Evolutionary conservation across 768 basidiomycete species (phyloP), one percentile per base, ranked within the genome.

Genomic region (Auriculariales sp.): DNA sequence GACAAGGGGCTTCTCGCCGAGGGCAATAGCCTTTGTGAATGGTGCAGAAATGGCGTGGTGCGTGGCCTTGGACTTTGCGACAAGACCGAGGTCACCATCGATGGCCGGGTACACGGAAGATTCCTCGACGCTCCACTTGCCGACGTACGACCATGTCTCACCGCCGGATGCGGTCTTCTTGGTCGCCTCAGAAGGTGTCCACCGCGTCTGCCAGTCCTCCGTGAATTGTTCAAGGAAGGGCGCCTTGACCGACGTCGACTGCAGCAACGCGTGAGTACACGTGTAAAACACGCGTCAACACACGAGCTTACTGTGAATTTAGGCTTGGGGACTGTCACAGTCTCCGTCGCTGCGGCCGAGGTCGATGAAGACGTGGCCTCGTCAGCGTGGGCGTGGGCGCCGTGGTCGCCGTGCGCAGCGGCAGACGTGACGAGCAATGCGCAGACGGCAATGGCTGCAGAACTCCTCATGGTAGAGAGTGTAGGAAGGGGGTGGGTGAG

Each of bases 41-140:
- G 92, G 84, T 1, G 93, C 90, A 52, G 94, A 97, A 65, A 99
- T 97, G 63, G 95, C 95, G 62, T 98, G 94, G 65, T 98, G 94
- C 17, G 92, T 91, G 49, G 95, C 95, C 72, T 93, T 91, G 68
- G 81, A 83, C 73, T 97, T 93, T 6, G 89, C 89, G 33, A 99
- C 92, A 57, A 97, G 81, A 61, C 87, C 94, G 61, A 78, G 76
- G 70, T 95, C 91, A 56, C 89, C 91, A 22, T 76, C 73, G 60
- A 97, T 71, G 62, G 86, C 77, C 35, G 81, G 75, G 53, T 71
- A 70, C 32, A 81, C 67, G 49, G 63, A 59, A 48, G 93, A 81
- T 42, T 92, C 88, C 68, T 98, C 93, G 59, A 98, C 90, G 57
- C 81, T 74, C 95, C 95, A 99, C 62, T 90, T 78, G 61, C 95